A percentile compares a stretch with the other conserved stretches of the same genome.
These are phyloP conservation scores for Hibiscus tridactylites DNA, from an alignment of 345 rosid genomes.

Conservation along the genomic window DNA sequence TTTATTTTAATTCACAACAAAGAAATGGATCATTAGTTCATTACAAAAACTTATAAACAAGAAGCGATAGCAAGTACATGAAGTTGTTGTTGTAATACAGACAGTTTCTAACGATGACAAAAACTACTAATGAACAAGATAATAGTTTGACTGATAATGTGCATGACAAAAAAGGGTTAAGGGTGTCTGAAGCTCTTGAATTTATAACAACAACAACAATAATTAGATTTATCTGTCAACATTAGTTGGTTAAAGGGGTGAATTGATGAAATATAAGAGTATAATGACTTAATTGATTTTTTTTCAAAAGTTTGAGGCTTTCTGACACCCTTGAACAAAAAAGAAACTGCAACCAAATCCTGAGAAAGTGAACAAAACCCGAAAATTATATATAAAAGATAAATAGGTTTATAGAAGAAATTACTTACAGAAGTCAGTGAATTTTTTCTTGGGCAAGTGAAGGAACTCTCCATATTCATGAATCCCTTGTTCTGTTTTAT, in stretches of 20 bases:
- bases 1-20: not conserved
- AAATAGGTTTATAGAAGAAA: not conserved
- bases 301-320: no score
- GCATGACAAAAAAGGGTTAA: not conserved
- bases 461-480: constrained; percentile 87
- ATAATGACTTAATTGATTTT: no score
- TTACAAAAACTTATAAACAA: not conserved
- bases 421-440: constrained; percentile 59
- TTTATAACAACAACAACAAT: no score
- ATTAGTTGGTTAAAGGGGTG: no score
- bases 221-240: no score
- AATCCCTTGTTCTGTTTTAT: constrained; percentile 59
- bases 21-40: not conserved
- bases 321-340: no score
- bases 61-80: not conserved
- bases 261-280: no score
- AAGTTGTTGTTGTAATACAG: not conserved
- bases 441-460: constrained; percentile 58
- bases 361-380: not conserved
- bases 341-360: not conserved
- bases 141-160: not conserved
- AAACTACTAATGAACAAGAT: not conserved
- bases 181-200: no score
- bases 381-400: not conserved
- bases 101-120: not conserved